Percentiles rank a stretch among this genome's conserved stretches.
Conservation (phyloP, 2,329 filamentous ascomycete genomes). For the Diaporthe helianthi region DNA sequence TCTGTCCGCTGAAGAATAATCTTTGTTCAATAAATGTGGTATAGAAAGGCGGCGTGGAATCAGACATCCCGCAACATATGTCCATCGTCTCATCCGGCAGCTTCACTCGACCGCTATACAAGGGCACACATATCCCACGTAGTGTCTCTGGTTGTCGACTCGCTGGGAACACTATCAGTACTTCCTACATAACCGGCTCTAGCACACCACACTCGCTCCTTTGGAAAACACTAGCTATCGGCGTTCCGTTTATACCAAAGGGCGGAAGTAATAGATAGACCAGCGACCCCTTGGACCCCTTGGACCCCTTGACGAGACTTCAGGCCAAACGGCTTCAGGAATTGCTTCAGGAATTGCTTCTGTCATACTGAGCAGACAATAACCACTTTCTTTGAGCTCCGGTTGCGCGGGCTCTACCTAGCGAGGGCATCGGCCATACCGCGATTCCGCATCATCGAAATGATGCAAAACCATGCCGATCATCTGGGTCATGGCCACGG, state of each 20-base stretch:
- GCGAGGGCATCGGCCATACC: not conserved
- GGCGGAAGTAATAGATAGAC: not conserved
- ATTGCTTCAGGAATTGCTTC: too few species aligned
- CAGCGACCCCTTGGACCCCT: not conserved
- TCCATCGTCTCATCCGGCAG: not conserved
- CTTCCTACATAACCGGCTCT: not conserved
- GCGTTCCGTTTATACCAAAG: not conserved
- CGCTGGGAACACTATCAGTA: not conserved
- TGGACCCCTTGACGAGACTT: not conserved
- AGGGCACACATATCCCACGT: not conserved
- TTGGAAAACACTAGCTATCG: not conserved
- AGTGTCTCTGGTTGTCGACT: not conserved
- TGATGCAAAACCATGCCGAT: slow-evolving; percentile 34
- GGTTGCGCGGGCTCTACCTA: not conserved
- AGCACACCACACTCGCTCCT: not conserved
- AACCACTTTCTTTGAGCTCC: not conserved
- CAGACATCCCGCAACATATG: not conserved
- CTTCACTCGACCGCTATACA: not conserved
- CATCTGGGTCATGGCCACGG: slow-evolving; percentile 32
- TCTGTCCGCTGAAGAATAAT: slow-evolving; percentile 21
- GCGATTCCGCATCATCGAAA: slow-evolving; percentile 4
- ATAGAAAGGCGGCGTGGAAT: slow-evolving; percentile 19
- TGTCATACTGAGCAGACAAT: not conserved
- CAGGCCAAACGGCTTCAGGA: not conserved
- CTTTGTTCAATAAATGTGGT: slow-evolving; percentile 18